These are phyloP conservation scores for Centella asiatica DNA, from an alignment of 129 eudicot genomes.

Conservation along the genomic window DNA sequence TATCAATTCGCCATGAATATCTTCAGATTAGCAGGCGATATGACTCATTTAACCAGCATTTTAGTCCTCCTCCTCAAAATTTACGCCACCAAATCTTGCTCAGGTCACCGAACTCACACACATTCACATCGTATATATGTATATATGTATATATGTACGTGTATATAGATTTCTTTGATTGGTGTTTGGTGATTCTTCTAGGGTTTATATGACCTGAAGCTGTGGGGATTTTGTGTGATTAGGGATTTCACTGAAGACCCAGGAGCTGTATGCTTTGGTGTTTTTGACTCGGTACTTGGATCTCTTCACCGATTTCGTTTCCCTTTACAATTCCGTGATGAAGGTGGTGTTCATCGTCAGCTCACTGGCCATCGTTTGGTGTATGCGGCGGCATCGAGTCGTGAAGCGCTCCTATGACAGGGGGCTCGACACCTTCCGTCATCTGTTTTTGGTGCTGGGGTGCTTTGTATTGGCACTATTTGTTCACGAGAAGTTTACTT, in stretches of 20 bases:
- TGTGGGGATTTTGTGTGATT: background rate
- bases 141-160: background rate
- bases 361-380: conserved; percentile 68
- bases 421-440: conserved; percentile 67
- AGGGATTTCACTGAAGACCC: conserved; percentile 91
- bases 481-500: conserved; percentile 62
- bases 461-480: conserved; percentile 51
- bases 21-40: conserved; percentile 79
- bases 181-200: background rate
- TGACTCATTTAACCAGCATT: conserved; percentile 69
- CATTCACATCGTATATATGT: background rate
- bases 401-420: conserved; percentile 71
- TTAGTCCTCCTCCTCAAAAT: conserved; percentile 83
- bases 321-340: conserved; percentile 67
- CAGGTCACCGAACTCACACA: conserved; percentile 22
- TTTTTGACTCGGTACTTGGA: conserved; percentile 67
- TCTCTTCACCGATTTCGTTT: conserved; percentile 58
- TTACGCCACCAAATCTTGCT: conserved; percentile 81
- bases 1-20: conserved; percentile 46
- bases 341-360: conserved; percentile 57
- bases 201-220: background rate
- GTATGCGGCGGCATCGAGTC: conserved; percentile 55
- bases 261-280: conserved; percentile 64
- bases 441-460: conserved; percentile 38
- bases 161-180: background rate